phyloP scores from a whole-genome alignment of 805 yeast species.

The Hanseniaspora taiwanica region DNA sequence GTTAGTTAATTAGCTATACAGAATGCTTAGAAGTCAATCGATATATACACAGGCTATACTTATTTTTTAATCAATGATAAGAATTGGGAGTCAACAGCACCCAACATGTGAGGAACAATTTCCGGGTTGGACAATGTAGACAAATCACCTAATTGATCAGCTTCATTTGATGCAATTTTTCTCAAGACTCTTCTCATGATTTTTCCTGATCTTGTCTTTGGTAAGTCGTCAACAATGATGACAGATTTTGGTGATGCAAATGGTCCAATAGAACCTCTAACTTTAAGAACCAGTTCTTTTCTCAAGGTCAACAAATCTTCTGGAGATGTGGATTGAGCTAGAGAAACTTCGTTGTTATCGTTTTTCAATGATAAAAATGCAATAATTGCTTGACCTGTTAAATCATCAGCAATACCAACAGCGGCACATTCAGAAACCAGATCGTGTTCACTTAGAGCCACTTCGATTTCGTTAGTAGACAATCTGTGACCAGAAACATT shows the following conservation, averaged over 20 bases:
- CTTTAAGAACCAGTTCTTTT: conserved; percentile 71
- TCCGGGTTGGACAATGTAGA: conserved; percentile 81
- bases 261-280: conserved; percentile 62
- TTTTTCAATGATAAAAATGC: conserved; percentile 81
- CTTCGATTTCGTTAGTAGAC: conserved; percentile 97
- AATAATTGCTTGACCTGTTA: conserved; percentile 95
- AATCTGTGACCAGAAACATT: conserved; percentile 96
- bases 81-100: conserved; percentile 40
- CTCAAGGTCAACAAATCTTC: conserved; percentile 42
- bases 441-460: conserved; percentile 68
- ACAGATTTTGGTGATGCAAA: conserved; percentile 93
- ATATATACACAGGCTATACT: neutral
- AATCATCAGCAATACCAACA: conserved; percentile 85
- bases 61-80: conserved; percentile 14
- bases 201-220: conserved; percentile 97
- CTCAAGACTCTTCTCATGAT: conserved; percentile 96
- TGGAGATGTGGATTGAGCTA: conserved; percentile 19
- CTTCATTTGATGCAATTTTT: conserved; percentile 85
- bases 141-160: conserved; percentile 82
- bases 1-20: no score
- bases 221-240: conserved; percentile 76
- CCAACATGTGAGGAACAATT: conserved; percentile 65
- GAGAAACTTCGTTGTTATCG: conserved; percentile 19
- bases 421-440: conserved; percentile 93
- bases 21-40: neutral